Percentiles rank a stretch among this genome's conserved stretches.
phyloP scores from a whole-genome alignment of 306 rosid species.

The Corylus americana region DNA sequence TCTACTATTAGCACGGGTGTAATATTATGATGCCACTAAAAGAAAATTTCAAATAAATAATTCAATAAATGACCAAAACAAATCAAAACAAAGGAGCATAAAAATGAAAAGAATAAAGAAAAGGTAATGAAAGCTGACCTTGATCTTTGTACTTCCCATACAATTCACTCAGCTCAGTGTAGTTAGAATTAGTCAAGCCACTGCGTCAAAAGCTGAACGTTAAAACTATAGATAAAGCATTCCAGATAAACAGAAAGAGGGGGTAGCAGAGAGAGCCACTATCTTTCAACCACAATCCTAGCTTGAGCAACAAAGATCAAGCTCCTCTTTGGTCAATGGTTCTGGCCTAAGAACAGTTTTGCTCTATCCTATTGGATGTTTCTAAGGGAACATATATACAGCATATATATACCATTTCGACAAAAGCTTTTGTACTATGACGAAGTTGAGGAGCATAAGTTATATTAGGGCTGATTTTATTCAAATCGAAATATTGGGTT shows the following conservation, averaged over 20 bases:
- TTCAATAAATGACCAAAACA: not conserved
- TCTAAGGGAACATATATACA: not conserved
- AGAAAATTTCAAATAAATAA: not conserved
- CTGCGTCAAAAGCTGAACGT: conserved; percentile 50
- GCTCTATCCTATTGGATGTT: not conserved
- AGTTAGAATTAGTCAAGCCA: conserved; percentile 96
- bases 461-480: not conserved
- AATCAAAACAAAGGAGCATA: not conserved
- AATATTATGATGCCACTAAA: not conserved
- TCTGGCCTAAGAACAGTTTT: not conserved
- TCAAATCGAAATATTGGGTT: not conserved
- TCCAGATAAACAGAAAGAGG: not conserved
- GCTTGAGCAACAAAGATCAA: not conserved
- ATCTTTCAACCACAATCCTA: not conserved
- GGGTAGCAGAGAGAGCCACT: not conserved
- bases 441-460: not conserved
- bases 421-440: not conserved
- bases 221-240: conserved; percentile 2
- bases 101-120: not conserved
- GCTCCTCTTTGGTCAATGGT: not conserved
- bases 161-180: conserved; percentile 87
- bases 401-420: not conserved
- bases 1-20: not conserved
- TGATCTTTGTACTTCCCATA: conserved; percentile 81
- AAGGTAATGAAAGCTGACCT: conserved; percentile 47